Percentiles rank a stretch among this genome's conserved stretches.
Evolutionary conservation across 2,329 filamentous ascomycete genomes (phyloP).

Genomic region (Pseudocercospora ulei): DNA sequence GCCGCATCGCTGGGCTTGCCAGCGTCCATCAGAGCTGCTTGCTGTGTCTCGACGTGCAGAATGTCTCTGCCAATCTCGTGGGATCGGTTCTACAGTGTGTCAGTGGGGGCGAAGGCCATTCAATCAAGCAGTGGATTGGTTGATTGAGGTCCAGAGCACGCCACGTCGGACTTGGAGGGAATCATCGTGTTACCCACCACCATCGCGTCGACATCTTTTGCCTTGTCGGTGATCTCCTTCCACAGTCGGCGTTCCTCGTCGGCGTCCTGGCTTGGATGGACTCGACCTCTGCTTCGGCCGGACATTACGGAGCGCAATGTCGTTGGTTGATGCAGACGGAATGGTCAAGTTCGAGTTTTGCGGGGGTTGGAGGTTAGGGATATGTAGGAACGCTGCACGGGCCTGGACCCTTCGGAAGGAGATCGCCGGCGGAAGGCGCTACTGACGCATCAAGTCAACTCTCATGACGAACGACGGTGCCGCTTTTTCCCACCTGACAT

Average conservation of each 20-base stretch:
- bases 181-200: slow-evolving; percentile 36
- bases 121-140: no score
- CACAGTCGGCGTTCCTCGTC: slow-evolving; percentile 45
- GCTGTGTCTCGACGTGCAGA: slow-evolving; percentile 33
- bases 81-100: slow-evolving; percentile 25
- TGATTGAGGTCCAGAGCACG: no score
- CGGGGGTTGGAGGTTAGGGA: no score
- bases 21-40: slow-evolving; percentile 30
- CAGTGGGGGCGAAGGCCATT: not conserved
- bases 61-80: slow-evolving; percentile 34
- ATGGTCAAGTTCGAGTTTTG: no score
- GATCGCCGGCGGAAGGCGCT: no score
- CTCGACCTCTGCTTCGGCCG: slow-evolving; percentile 39
- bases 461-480: no score
- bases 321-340: not conserved
- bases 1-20: slow-evolving; percentile 29
- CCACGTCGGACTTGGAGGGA: not conserved
- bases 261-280: slow-evolving; percentile 42
- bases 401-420: no score
- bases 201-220: slow-evolving; percentile 40
- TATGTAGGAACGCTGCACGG: no score
- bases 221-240: slow-evolving; percentile 42
- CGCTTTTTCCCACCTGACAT: no score
- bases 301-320: slow-evolving; percentile 36
- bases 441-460: no score